Percentiles rank a stretch among this genome's conserved stretches.
These are phyloP conservation scores for Furcasterigmium sp. DNA, from an alignment of 2,329 filamentous ascomycete genomes.

Conservation along the genomic window DNA sequence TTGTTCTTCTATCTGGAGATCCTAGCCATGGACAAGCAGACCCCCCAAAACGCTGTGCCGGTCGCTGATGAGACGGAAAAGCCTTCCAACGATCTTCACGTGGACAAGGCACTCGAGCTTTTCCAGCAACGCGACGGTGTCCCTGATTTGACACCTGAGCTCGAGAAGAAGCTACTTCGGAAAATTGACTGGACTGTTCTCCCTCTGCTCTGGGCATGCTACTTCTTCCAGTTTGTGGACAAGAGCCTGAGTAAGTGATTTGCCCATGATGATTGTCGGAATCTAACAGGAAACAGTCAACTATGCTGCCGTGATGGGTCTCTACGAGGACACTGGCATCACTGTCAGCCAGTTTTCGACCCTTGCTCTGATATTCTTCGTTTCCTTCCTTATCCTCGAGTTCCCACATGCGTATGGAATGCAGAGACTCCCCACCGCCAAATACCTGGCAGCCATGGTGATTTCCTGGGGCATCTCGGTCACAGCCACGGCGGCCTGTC, in stretches of 20 bases:
- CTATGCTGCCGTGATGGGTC: constrained; percentile 60
- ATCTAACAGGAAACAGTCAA: constrained; percentile 60
- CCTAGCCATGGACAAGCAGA: no score
- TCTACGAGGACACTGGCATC: constrained; percentile 38
- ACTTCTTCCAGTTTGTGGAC: constrained; percentile 67
- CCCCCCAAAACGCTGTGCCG: no score
- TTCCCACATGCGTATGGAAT: constrained; percentile 62
- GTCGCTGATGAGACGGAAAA: no score
- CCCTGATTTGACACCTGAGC: no score
- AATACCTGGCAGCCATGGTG: constrained; percentile 57
- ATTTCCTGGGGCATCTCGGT: constrained; percentile 58
- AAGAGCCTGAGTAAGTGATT: constrained; percentile 27
- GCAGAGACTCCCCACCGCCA: constrained; percentile 60
- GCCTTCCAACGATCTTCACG: no score
- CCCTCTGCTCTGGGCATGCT: constrained; percentile 63
- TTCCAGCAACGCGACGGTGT: no score
- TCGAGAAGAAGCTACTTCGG: no score
- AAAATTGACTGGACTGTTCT: no score
- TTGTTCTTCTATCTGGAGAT: no score
- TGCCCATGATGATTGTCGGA: no score
- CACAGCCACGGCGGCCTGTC: constrained; percentile 55
- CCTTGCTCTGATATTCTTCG: constrained; percentile 71
- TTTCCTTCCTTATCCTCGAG: constrained; percentile 65
- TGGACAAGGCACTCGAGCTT: no score
- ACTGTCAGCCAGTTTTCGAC: constrained; percentile 50